These are phyloP conservation scores for Hymenoscyphus scutula DNA, from an alignment of 2,329 filamentous ascomycete species.

Conservation along the genomic window DNA sequence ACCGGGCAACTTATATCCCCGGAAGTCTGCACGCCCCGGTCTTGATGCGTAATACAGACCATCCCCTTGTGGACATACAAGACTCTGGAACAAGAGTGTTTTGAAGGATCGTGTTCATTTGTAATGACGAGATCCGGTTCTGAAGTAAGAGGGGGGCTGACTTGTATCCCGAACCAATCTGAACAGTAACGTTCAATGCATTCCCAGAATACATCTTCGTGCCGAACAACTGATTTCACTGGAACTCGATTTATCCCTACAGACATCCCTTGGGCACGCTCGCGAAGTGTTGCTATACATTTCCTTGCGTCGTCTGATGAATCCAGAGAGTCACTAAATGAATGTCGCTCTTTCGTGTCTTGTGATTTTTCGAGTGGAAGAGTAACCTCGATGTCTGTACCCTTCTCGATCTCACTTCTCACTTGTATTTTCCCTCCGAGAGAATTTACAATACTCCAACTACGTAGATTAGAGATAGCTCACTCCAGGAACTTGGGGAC, in stretches of 20 bases:
- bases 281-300: conserved; percentile 20
- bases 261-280: conserved; percentile 19
- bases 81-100: conserved; percentile 17
- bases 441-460: conserved; percentile 53
- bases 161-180: conserved; percentile 32
- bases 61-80: conserved; percentile 27
- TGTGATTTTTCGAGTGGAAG: conserved; percentile 37
- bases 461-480: not conserved
- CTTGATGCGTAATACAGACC: conserved; percentile 4
- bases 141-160: not conserved
- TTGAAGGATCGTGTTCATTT: conserved; percentile 13
- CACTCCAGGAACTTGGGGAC: not conserved
- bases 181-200: conserved; percentile 30
- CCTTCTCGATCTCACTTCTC: conserved; percentile 49
- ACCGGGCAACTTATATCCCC: conserved; percentile 26
- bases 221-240: not conserved
- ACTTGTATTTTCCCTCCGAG: conserved; percentile 60
- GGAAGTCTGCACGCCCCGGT: conserved; percentile 2
- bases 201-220: conserved; percentile 24
- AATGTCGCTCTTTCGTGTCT: not conserved
- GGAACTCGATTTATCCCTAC: conserved; percentile 19
- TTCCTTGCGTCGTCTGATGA: conserved; percentile 18
- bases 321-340: conserved; percentile 4
- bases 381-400: conserved; percentile 52
- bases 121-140: conserved; percentile 26